Conservation (phyloP, 2,329 filamentous ascomycete genomes). For the Trichothecium sympodiale region DNA sequence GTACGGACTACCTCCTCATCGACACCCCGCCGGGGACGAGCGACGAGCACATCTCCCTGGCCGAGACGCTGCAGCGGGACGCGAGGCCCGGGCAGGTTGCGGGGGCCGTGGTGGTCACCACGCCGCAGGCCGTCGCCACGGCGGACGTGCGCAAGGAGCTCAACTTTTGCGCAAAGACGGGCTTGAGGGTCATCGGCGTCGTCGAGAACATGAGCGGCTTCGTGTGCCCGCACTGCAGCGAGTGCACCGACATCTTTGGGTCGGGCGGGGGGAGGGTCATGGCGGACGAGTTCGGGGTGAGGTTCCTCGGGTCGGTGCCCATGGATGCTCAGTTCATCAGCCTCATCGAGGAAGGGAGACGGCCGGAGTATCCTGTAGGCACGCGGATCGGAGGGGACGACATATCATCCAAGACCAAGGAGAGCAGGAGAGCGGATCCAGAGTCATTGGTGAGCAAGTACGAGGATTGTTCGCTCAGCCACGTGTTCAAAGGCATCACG, state of each 20-base stretch:
- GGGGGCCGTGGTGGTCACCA: constrained; percentile 90
- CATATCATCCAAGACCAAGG: constrained; percentile 26
- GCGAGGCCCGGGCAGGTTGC: constrained; percentile 58
- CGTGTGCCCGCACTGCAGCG: constrained; percentile 67
- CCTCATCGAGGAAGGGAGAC: constrained; percentile 63
- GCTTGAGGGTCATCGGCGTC: constrained; percentile 71
- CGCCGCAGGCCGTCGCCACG: constrained; percentile 86
- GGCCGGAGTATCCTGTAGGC: constrained; percentile 58
- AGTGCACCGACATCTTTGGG: constrained; percentile 89
- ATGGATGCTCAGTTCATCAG: constrained; percentile 89
- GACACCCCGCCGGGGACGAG: constrained; percentile 94
- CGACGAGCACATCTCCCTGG: constrained; percentile 92
- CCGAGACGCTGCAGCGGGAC: constrained; percentile 66
- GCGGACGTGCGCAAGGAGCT: constrained; percentile 91
- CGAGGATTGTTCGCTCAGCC: constrained; percentile 55
- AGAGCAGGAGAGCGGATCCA: constrained; percentile 8
- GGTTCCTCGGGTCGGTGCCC: constrained; percentile 76
- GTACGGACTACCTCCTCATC: constrained; percentile 88
- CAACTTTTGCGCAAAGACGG: constrained; percentile 83
- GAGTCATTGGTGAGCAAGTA: constrained; percentile 59
- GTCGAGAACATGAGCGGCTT: constrained; percentile 96
- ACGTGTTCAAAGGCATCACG: constrained; percentile 57
- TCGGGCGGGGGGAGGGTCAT: constrained; percentile 83
- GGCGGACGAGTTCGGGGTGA: constrained; percentile 75
- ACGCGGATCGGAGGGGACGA: constrained; percentile 50